Evolutionary conservation across 805 yeast genomes (phyloP), one percentile per base, ranked within the genome.

Genomic region (Zygosaccharomyces gambellarensis): DNA sequence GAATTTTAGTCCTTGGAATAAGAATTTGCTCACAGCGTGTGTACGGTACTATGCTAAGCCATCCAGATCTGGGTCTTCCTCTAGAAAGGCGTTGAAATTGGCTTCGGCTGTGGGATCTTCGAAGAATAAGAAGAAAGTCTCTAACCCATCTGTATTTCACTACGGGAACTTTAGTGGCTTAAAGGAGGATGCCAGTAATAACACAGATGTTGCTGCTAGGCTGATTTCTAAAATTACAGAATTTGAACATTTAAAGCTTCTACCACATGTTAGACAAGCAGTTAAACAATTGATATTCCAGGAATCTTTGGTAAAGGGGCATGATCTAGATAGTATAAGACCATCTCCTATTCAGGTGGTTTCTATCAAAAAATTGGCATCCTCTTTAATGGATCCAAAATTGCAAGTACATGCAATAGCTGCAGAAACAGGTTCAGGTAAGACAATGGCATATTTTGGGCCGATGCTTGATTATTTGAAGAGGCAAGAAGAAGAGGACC

Each of bases 401-500:
- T 59, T 82, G 43, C 81, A 82, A 55, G 77, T 83, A 0, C 88
- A 80, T 71, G 80, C 94, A 2, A 67, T 92, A 47, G 97, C 98
- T 0, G 96, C 97, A 2, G 98, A 94, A 64, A 92, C 99, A 0
- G 99, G 99, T 0, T 85, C 96, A 0, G 99, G 99, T 7, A 92
- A 92, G 63, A 92, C 99, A 0, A 82, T 96, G 82, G 90, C 97
- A 0, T 92, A 90, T 61, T 63, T 94, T 52, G 81, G 86, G 0
- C 90, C 96, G 0, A 54, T 92, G 31, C 54, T 90, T 34, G 85
- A 88, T 43, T 80, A 79, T 54, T 67, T 90, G 54, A 78, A 81
- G 51, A 82, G 83, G 50, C 80, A 78, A 45, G 82, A 83, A 49
- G 50, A 65, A 2, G 72, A 65, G 45, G 46, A 46, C 10, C 62